Base-by-base conservation (phyloP, 495 filamentous ascomycete genomes). In the Evansstolkia leycettana region DNA sequence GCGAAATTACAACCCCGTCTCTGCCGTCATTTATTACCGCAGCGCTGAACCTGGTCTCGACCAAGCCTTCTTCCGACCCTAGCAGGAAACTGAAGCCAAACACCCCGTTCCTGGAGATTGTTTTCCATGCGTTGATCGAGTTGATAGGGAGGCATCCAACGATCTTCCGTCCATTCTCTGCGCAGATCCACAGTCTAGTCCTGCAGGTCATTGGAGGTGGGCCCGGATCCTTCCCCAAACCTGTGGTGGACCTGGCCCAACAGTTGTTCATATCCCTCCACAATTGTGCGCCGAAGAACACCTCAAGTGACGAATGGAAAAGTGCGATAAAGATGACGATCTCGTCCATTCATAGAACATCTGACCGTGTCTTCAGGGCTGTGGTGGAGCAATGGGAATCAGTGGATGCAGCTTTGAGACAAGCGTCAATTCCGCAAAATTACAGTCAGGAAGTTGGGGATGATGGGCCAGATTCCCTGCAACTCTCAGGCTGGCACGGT, bases 1-100 rank as follows among this genome's bases (percentile, higher is more conserved):
- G 86, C 44, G 86, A 94, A 50, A 81, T 92, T 41, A 86, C 83
- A 1, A 92, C 85, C 2, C 87, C 87, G 7, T 80, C 75, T 12
- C 64, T 95, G 10, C 76, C 82, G 11, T 61, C 66, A 4, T 92
- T 85, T 43, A 69, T 84, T 34, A 75, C 74, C 7, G 67, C 78
- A 5, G 85, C 82, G 35, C 56, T 93, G 14, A 77, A 80, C 48
- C 58, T 84, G 16, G 57, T 82, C 34, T 74, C 73, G 25, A 57
- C 48, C 23, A 57, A 66, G 28, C 46, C 49, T 1, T 46, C 55
- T 3, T 61, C 55, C 11, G 62, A 61, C 10, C 57, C 59, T 9
- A 46, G 54, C 54, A 34, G 69, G 49, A 55, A 65, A 60, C 40
- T 60, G 19, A 62, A 56, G 33, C 49, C 50, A 1, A 57, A 52